Conservation (phyloP, 2,329 filamentous ascomycete genomes). For the Chalaropsis ovoidea region DNA sequence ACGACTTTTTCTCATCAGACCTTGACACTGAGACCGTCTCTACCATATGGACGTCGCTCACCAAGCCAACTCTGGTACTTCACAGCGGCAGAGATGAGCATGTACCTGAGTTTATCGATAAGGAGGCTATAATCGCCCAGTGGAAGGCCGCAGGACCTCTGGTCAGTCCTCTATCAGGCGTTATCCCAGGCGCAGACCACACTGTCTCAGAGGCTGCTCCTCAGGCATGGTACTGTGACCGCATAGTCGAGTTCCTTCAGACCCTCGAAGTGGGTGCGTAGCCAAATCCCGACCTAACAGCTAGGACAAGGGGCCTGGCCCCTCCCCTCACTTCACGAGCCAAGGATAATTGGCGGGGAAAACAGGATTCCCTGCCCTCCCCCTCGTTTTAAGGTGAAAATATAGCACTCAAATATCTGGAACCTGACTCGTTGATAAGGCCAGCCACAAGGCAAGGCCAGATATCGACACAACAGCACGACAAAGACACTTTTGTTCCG, state of each 20-base stretch:
- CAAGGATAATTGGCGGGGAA: neutral
- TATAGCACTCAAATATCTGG: neutral
- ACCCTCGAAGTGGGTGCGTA: constrained; percentile 26
- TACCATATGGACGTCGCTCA: constrained; percentile 55
- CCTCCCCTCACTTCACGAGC: neutral
- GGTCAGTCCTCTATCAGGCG: constrained; percentile 42
- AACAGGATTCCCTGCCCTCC: neutral
- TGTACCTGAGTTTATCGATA: constrained; percentile 50
- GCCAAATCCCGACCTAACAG: neutral
- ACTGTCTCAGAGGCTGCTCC: constrained; percentile 39
- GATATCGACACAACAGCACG: neutral
- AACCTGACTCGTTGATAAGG: constrained; percentile 4
- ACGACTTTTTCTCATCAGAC: constrained; percentile 83
- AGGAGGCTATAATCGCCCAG: constrained; percentile 44
- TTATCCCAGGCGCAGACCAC: constrained; percentile 46
- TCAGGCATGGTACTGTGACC: constrained; percentile 41
- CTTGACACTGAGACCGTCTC: constrained; percentile 47
- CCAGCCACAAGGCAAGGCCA: neutral
- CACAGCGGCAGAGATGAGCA: constrained; percentile 57
- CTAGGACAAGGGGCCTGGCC: neutral
- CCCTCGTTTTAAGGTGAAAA: neutral
- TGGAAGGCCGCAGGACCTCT: constrained; percentile 44
- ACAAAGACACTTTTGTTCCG: neutral
- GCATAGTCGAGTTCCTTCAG: constrained; percentile 40
- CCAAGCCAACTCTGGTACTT: constrained; percentile 52